phyloP scores from a whole-genome alignment of 179 eudicot genomes.

The Beta macrorhiza region DNA sequence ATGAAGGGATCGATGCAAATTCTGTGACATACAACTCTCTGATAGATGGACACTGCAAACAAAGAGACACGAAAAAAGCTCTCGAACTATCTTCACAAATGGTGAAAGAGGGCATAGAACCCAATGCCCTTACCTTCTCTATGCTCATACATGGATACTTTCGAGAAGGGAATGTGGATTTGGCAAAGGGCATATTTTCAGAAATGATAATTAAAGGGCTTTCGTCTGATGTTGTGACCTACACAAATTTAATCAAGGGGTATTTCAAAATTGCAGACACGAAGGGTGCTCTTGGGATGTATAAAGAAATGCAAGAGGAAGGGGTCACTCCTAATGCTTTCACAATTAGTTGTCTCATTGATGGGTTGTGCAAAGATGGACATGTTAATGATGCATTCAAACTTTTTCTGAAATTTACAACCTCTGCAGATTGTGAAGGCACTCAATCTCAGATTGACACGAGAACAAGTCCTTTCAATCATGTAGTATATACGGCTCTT shows the following conservation, averaged over 20 bases:
- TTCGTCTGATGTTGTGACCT: constrained; percentile 70
- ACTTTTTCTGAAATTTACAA: constrained; percentile 45
- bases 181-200: constrained; percentile 61
- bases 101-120: constrained; percentile 61
- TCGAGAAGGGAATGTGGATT: constrained; percentile 49
- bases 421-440: constrained; percentile 14
- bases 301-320: constrained; percentile 67
- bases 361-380: constrained; percentile 80
- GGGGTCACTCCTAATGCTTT: constrained; percentile 62
- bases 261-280: constrained; percentile 56
- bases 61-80: constrained; percentile 68
- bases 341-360: constrained; percentile 63
- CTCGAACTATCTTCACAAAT: constrained; percentile 59
- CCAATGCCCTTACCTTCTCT: constrained; percentile 58
- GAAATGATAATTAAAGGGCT: constrained; percentile 78
- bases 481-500: constrained; percentile 62
- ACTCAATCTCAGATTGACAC: constrained; percentile 26
- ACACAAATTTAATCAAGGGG: constrained; percentile 71
- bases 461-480: constrained; percentile 36
- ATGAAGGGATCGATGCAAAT: constrained; percentile 45
- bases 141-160: constrained; percentile 72
- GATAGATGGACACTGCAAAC: constrained; percentile 59
- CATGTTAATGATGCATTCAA: constrained; percentile 49
- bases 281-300: constrained; percentile 55
- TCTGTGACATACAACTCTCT: constrained; percentile 67